Evolutionary conservation across 2,329 filamentous ascomycete species (phyloP), one percentile per base, ranked within the genome.

Genomic region (Trichoderma simmonsii): DNA sequence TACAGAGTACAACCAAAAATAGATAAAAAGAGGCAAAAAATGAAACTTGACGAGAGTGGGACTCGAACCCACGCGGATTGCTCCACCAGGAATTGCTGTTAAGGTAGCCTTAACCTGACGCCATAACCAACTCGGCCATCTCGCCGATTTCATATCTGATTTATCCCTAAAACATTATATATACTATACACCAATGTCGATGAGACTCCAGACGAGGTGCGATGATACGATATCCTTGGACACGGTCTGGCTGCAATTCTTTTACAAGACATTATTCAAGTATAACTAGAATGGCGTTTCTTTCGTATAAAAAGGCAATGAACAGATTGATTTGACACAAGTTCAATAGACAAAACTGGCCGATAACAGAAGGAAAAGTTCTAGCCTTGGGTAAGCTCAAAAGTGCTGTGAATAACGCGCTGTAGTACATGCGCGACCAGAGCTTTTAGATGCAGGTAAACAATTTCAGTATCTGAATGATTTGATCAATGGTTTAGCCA

Each of bases 61-160:
- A 73, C 65, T 73, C 71, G 73, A 73, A 73, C 73, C 73, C 73
- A 73, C 73, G 73, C 65, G 71, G 71, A 72, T 72, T 72, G 71
- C 71, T 72, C 71, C 71, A 72, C 71, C 71, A 72, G 71, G 71
- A 72, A 71, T 72, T 72, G 66, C 65, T 72, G 71, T 72, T 71
- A 72, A 72, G 71, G 71, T 72, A 71, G 67, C 71, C 71, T 72
- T 72, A 72, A 72, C 71, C 71, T 72, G 71, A 68, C 71, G 71
- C 71, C 71, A 72, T 72, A 72, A 72, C 71, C 71, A 70, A 72
- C 71, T 72, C 71, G 71, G 71, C 71, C 71, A 72, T 72, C 71
- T 72, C 65, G 64, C 70, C 70, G 54, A 64, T 57, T 62, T 70
- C 67, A 70, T 62, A 2, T 2, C 2, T 0, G 6, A 0, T 0